Base-by-base conservation (phyloP, 2,329 filamentous ascomycete species). In the Phialemoniopsis sp. region DNA sequence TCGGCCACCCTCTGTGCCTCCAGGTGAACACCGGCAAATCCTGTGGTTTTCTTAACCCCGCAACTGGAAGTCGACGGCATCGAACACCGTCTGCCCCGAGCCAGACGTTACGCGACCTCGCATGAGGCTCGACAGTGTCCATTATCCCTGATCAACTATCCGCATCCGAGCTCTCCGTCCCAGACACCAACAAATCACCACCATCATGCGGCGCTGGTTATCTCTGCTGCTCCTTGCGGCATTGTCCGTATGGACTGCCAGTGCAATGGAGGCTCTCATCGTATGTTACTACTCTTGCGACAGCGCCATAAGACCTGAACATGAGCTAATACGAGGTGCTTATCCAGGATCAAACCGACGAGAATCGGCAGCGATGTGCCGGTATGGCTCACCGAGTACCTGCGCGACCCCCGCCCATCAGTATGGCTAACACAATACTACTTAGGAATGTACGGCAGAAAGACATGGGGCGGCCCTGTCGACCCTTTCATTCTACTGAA, bases 401-500 rank as follows among this genome's bases (percentile, higher is more conserved):
- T 34, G 10, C 12, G 13, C 29, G 26, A 7, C 8, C 33, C 32
- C 29, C 36, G 13, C 28, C 29, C 19, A 38, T 34, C 46, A 33
- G 41, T 44, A 28, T 21, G 10, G 29, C 44, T 53, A 18, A 57
- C 39, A 19, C 12, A 21, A 17, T 13, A 31, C 18, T 13, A 6
- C 39, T 70, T 73, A 70, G 89, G 91, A 68, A 96, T 97, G 90
- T 97, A 96, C 70, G 90, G 87, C 67, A 83, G 80, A 58, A 86
- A 81, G 55, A 77, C 85, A 37, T 97, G 91, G 91, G 89, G 89
- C 52, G 91, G 91, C 43, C 78, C 80, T 29, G 78, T 89, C 44
- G 88, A 96, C 52, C 91, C 91, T 15, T 95, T 89, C 67, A 95
- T 97, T 60, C 75, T 85, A 51, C 76, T 89, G 60, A 89, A 88